Percentiles rank a stretch among this genome's conserved stretches.
Evolutionary conservation across 768 basidiomycete species (phyloP).

Genomic region (Podaxis pistillaris): DNA sequence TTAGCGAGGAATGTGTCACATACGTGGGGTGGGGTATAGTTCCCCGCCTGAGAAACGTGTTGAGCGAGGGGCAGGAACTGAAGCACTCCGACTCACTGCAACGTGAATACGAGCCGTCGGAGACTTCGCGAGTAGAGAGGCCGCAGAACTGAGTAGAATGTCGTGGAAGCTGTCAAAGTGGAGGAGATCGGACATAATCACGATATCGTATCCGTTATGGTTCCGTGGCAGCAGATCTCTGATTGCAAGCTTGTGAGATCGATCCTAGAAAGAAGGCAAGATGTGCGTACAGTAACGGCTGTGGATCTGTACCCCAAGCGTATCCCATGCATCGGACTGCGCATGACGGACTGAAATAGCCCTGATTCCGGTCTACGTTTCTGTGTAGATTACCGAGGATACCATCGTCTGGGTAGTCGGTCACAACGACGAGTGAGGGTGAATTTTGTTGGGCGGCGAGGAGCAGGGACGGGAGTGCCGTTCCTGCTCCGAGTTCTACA

Average conservation of each 20-base stretch:
- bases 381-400: constrained; percentile 55
- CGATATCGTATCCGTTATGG: constrained; percentile 45
- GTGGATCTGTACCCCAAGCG: constrained; percentile 61
- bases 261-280: background rate
- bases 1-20: constrained; percentile 53
- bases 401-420: constrained; percentile 66
- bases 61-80: background rate
- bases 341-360: constrained; percentile 35
- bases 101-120: constrained; percentile 48
- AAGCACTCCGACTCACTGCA: constrained; percentile 35
- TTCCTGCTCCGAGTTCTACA: constrained; percentile 71
- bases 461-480: constrained; percentile 65
- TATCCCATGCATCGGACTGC: constrained; percentile 47
- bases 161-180: constrained; percentile 66
- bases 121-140: constrained; percentile 43
- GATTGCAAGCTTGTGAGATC: background rate
- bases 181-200: constrained; percentile 72
- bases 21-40: constrained; percentile 52
- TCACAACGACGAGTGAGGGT: constrained; percentile 55
- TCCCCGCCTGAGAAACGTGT: constrained; percentile 41
- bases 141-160: constrained; percentile 50
- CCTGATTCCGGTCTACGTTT: constrained; percentile 54
- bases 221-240: constrained; percentile 22
- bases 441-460: constrained; percentile 41
- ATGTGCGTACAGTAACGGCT: constrained; percentile 41